A percentile compares a stretch with the other conserved stretches of the same genome.
Evolutionary conservation across 2,329 filamentous ascomycete genomes (phyloP).

Genomic region (Colletotrichum zoysiae): DNA sequence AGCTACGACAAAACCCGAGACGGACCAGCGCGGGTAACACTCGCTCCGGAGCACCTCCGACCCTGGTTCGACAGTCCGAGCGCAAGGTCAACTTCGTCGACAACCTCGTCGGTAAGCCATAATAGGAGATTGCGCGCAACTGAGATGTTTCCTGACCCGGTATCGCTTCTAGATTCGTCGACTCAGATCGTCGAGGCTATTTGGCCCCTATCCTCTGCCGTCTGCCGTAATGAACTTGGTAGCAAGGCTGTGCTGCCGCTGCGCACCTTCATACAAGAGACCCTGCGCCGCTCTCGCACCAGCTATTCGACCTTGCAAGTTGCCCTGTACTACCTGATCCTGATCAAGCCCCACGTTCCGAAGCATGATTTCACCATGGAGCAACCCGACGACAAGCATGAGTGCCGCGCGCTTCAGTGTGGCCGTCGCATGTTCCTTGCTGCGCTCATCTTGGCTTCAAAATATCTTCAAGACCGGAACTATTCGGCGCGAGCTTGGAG

Average conservation of each 20-base stretch:
- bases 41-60: slow-evolving; percentile 69
- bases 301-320: slow-evolving; percentile 98
- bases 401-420: slow-evolving; percentile 87
- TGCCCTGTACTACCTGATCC: slow-evolving; percentile 93
- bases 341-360: slow-evolving; percentile 92
- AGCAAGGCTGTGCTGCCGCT: slow-evolving; percentile 86
- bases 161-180: slow-evolving; percentile 80
- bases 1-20: slow-evolving; percentile 75
- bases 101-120: slow-evolving; percentile 91
- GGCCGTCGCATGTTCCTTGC: slow-evolving; percentile 97
- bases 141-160: slow-evolving; percentile 48
- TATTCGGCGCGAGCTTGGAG: slow-evolving; percentile 98
- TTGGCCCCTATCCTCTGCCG: slow-evolving; percentile 90
- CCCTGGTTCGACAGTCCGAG: slow-evolving; percentile 87
- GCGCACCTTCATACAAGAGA: slow-evolving; percentile 97
- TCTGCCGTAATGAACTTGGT: slow-evolving; percentile 79
- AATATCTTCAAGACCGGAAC: slow-evolving; percentile 97
- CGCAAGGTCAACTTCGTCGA: slow-evolving; percentile 97
- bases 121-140: slow-evolving; percentile 42
- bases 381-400: slow-evolving; percentile 79
- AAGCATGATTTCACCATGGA: slow-evolving; percentile 88
- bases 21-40: slow-evolving; percentile 69
- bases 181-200: slow-evolving; percentile 98
- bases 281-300: slow-evolving; percentile 90
- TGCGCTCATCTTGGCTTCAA: slow-evolving; percentile 94